Conservation (phyloP, 306 rosid species). For the Castanea crenata region DNA sequence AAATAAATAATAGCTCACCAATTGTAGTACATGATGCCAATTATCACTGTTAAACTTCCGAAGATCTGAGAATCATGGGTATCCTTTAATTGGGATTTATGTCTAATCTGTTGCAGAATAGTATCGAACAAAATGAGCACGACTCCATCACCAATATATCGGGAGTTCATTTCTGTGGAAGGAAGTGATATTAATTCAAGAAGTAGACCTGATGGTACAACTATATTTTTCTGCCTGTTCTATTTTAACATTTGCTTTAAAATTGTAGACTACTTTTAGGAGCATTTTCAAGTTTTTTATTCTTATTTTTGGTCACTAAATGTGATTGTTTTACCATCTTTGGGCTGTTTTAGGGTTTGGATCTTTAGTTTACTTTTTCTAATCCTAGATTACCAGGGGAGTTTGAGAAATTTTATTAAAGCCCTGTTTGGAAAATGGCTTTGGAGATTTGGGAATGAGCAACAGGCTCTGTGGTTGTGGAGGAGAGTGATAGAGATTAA, state of each 20-base stretch:
- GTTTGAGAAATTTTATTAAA: too few species aligned
- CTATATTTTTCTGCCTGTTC: not conserved
- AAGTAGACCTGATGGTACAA: constrained; percentile 55
- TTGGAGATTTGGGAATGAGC: too few species aligned
- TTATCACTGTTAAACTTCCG: not conserved
- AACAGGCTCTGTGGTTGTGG: too few species aligned
- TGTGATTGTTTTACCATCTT: not conserved
- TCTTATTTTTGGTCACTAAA: too few species aligned
- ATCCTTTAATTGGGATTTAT: not conserved
- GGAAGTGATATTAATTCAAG: constrained; percentile 41
- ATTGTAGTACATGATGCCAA: not conserved
- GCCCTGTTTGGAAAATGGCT: too few species aligned
- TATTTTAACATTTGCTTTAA: not conserved
- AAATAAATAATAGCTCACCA: not conserved
- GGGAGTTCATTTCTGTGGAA: constrained; percentile 61
- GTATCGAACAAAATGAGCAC: constrained; percentile 50
- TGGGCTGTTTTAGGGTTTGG: too few species aligned
- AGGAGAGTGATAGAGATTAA: too few species aligned
- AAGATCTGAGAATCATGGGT: not conserved
- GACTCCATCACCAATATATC: constrained; percentile 29
- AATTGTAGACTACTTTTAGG: not conserved
- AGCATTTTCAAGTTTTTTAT: not conserved
- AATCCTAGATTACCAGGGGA: too few species aligned
- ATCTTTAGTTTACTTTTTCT: too few species aligned
- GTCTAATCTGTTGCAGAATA: constrained; percentile 22